These are phyloP conservation scores for Geosmithia flava DNA, from an alignment of 2,329 filamentous ascomycete species.

Conservation along the genomic window DNA sequence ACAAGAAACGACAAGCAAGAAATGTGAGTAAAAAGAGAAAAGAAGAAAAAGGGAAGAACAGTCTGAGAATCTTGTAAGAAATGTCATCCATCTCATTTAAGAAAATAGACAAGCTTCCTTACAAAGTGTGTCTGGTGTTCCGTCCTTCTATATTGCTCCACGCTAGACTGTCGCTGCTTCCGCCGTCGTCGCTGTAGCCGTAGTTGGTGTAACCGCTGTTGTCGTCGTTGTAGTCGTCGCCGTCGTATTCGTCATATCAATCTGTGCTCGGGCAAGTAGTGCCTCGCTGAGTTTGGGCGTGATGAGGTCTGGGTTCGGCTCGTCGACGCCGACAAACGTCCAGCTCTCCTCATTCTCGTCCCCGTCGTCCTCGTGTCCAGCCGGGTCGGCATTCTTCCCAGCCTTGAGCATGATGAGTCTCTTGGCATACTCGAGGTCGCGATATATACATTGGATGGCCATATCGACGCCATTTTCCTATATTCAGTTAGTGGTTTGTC, in stretches of 20 bases:
- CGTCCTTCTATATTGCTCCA: neutral
- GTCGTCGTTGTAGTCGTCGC: neutral
- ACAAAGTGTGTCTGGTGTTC: no score
- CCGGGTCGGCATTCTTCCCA: slow-evolving; percentile 30
- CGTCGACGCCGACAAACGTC: slow-evolving; percentile 67
- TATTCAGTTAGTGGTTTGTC: neutral
- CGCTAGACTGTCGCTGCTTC: no score
- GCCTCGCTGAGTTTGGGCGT: slow-evolving; percentile 27
- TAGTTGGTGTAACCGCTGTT: neutral
- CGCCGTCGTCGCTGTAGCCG: neutral
- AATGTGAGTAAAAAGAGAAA: no score
- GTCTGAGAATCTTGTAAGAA: no score
- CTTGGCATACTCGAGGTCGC: slow-evolving; percentile 86
- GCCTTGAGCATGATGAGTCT: slow-evolving; percentile 61
- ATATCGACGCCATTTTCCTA: slow-evolving; percentile 84
- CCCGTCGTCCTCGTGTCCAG: slow-evolving; percentile 16
- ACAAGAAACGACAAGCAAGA: no score
- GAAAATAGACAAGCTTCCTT: no score
- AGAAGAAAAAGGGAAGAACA: no score
- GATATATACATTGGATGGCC: slow-evolving; percentile 86
- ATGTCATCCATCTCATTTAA: no score
- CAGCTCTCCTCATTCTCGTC: slow-evolving; percentile 64
- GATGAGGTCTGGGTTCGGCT: slow-evolving; percentile 29
- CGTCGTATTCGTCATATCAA: neutral
- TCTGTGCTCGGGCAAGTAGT: slow-evolving; percentile 4